Evolutionary conservation across 78 protist species (phyloP), one percentile per base, ranked within the genome.

Genomic region (Dictyostelium intermedium): DNA sequence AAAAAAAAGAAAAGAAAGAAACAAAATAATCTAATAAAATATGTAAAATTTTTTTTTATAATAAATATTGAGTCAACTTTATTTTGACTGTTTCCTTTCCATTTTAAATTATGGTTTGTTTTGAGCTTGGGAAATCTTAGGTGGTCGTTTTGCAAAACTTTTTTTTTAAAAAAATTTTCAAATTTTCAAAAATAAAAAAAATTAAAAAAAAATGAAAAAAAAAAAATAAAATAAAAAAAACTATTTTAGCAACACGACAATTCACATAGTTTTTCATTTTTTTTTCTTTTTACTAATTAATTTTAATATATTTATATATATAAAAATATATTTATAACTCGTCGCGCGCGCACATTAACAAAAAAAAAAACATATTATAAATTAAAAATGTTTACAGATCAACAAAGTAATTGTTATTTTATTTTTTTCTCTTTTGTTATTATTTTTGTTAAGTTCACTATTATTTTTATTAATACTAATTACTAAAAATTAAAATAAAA

Each of bases 321-420:
- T 18, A 9, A 23, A n/a, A n/a, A n/a, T n/a, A n/a, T n/a, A n/a
- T n/a, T n/a, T n/a, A n/a, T n/a, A n/a, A n/a, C n/a, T n/a, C n/a
- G n/a, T n/a, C n/a, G n/a, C 23, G 3, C 2, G 2, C 61, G 61
- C 23, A n/a, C 61, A 1, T 50, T 50, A 45, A n/a, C 63, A 53
- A 16, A 53, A n/a, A 25, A 63, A 9, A 23, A 60, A 23, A 16
- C 70, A 60, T 25, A 25, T 1, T 1, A 25, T 25, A 63, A 63
- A 6, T 9, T 37, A 84, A 37, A 37, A 47, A 66, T 85, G 50
- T 73, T 85, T 32, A 72, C 91, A 73, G 91, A 85, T 73, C 91
- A 85, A 85, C 91, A 85, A 66, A 85, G 91, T 85, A 72, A 35
- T 23, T 83, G 14, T 10, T 25, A 2, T 34, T 6, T 3, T 2